Evolutionary conservation across 805 yeast species (phyloP).

Genomic region (Metschnikowia lunata): DNA sequence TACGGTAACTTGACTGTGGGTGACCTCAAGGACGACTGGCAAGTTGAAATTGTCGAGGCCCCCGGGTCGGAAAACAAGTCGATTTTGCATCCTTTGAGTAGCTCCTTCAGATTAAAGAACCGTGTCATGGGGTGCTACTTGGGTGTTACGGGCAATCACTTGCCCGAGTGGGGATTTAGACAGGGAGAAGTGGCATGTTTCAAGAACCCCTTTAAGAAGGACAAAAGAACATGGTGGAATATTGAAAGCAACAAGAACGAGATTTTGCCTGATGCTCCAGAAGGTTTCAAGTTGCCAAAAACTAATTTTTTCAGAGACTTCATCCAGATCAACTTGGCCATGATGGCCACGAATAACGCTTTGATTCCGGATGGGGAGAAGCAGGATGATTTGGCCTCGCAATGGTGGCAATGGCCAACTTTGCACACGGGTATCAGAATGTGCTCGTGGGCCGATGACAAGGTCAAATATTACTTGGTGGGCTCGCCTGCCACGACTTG

Average conservation of each 20-base stretch:
- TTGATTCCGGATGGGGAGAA: conserved; percentile 72
- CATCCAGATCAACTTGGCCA: conserved; percentile 66
- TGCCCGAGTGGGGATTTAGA: conserved; percentile 97
- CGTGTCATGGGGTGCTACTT: conserved; percentile 73
- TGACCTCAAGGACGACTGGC: conserved; percentile 75
- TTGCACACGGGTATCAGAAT: conserved; percentile 65
- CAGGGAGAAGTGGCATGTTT: conserved; percentile 93
- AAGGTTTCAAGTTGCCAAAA: conserved; percentile 57
- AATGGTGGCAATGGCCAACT: conserved; percentile 85
- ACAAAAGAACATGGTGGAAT: conserved; percentile 88
- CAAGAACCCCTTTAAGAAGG: conserved; percentile 61
- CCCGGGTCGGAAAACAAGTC: conserved; percentile 48
- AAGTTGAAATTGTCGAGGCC: conserved; percentile 63
- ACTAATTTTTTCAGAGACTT: conserved; percentile 62
- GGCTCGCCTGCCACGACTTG: conserved; percentile 70
- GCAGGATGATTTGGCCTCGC: conserved; percentile 64
- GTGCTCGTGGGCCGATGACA: conserved; percentile 63
- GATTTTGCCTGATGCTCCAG: conserved; percentile 55
- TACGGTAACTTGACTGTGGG: conserved; percentile 66
- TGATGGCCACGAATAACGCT: conserved; percentile 83
- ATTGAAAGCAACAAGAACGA: conserved; percentile 66
- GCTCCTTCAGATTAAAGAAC: conserved; percentile 74
- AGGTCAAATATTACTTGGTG: conserved; percentile 57
- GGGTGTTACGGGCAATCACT: conserved; percentile 72
- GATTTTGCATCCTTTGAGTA: conserved; percentile 72